Percentiles rank a stretch among this genome's conserved stretches.
Conservation (phyloP, 108 stramenopile species). For the Mediolabrus comicus region DNA sequence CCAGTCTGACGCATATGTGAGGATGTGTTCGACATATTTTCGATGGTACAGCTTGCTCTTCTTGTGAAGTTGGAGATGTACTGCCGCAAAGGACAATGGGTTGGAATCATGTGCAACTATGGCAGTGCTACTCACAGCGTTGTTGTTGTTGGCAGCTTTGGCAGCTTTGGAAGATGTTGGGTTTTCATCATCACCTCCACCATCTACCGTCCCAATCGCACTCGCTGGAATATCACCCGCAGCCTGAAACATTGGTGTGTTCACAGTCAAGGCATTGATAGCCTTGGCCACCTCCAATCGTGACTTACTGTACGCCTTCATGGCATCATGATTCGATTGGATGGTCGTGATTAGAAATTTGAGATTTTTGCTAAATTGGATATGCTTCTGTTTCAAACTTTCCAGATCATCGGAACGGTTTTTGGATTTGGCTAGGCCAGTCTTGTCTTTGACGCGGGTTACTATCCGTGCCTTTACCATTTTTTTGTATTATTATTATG, state of each 20-base stretch:
- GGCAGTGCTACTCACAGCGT: background rate
- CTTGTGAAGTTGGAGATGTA: conserved; percentile 38
- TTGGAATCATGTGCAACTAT: background rate
- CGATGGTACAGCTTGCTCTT: conserved; percentile 55
- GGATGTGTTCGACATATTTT: conserved; percentile 72
- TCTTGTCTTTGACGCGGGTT: conserved; percentile 45
- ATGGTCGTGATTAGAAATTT: conserved; percentile 37
- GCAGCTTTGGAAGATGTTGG: background rate
- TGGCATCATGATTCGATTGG: conserved; percentile 32
- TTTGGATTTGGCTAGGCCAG: conserved; percentile 42
- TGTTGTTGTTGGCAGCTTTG: background rate
- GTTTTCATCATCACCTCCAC: background rate
- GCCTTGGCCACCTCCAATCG: conserved; percentile 42
- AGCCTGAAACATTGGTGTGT: conserved; percentile 31
- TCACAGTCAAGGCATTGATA: conserved; percentile 34
- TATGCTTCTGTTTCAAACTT: conserved; percentile 15
- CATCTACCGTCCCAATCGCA: conserved; percentile 18
- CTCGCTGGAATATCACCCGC: conserved; percentile 31
- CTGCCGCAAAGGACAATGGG: conserved; percentile 32
- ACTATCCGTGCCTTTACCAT: conserved; percentile 36
- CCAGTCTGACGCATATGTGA: conserved; percentile 79
- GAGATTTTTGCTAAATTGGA: conserved; percentile 32
- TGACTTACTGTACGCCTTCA: conserved; percentile 21
- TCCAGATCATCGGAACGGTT: conserved; percentile 31
- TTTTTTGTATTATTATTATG: background rate